Conservation (phyloP, 768 basidiomycete genomes). For the Inosperma sp. region DNA sequence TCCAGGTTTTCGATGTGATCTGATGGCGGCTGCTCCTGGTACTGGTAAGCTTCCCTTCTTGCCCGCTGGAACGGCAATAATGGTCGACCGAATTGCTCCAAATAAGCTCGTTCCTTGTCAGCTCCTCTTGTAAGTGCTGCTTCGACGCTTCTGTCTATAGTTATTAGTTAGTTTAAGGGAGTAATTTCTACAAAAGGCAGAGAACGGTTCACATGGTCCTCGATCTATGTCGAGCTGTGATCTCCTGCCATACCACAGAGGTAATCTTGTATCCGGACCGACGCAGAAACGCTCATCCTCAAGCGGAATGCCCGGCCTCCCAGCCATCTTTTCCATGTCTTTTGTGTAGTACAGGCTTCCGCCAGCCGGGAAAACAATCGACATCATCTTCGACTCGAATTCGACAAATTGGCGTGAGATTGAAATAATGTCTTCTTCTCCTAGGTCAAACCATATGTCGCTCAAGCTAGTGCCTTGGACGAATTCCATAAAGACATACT, state of each 20-base stretch:
- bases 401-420: slow-evolving; percentile 41
- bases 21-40: slow-evolving; percentile 39
- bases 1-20: slow-evolving; percentile 47
- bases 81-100: slow-evolving; percentile 44
- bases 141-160: slow-evolving; percentile 41
- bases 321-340: slow-evolving; percentile 40
- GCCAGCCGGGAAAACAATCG: slow-evolving; percentile 43
- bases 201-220: slow-evolving; percentile 47
- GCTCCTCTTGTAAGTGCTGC: slow-evolving; percentile 40
- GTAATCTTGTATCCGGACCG: slow-evolving; percentile 40
- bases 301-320: slow-evolving; percentile 32
- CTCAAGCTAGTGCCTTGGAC: slow-evolving; percentile 36
- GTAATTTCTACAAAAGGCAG: slow-evolving; percentile 24
- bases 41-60: slow-evolving; percentile 43
- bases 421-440: slow-evolving; percentile 36
- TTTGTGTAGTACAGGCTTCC: slow-evolving; percentile 47
- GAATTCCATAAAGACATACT: slow-evolving; percentile 46
- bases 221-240: slow-evolving; percentile 44
- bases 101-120: slow-evolving; percentile 46
- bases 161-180: slow-evolving; percentile 21
- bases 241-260: slow-evolving; percentile 47
- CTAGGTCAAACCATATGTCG: slow-evolving; percentile 38
- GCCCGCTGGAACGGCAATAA: slow-evolving; percentile 38
- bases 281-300: slow-evolving; percentile 41
- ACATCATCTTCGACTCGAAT: slow-evolving; percentile 47